Evolutionary conservation across 768 basidiomycete genomes (phyloP).

Genomic region (Tulasnella sp.): DNA sequence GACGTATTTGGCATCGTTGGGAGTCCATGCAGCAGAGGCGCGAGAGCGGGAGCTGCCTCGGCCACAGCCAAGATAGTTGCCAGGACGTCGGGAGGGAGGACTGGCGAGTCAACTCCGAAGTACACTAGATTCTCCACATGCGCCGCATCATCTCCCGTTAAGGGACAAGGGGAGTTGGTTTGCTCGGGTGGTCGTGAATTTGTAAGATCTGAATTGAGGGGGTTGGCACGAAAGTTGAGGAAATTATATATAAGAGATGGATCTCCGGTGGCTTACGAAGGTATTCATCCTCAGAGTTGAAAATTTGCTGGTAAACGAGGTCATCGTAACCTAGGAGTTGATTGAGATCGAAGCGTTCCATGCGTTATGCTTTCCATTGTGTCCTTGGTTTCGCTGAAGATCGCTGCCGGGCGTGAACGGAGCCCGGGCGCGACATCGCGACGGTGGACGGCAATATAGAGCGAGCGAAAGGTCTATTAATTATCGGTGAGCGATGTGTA

Average conservation of each 20-base stretch:
- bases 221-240: background rate
- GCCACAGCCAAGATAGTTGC: background rate
- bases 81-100: background rate
- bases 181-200: background rate
- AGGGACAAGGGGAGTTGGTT: too few relatives aligned
- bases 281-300: background rate
- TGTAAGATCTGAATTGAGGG: background rate
- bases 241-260: background rate
- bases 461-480: background rate
- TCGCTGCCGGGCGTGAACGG: background rate
- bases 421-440: background rate
- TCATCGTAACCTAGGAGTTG: background rate
- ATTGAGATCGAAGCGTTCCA: background rate
- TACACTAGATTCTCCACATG: background rate
- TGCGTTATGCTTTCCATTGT: background rate
- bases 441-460: background rate
- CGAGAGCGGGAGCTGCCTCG: background rate
- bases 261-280: background rate
- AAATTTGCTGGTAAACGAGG: background rate
- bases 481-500: background rate
- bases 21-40: background rate
- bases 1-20: background rate
- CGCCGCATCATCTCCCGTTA: too few relatives aligned
- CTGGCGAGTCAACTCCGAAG: background rate
- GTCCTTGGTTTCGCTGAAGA: conserved; percentile 3